Percentiles rank a stretch among this genome's conserved stretches.
Conservation (phyloP, 2,329 filamentous ascomycete genomes). For the Canariomyces notabilis region DNA sequence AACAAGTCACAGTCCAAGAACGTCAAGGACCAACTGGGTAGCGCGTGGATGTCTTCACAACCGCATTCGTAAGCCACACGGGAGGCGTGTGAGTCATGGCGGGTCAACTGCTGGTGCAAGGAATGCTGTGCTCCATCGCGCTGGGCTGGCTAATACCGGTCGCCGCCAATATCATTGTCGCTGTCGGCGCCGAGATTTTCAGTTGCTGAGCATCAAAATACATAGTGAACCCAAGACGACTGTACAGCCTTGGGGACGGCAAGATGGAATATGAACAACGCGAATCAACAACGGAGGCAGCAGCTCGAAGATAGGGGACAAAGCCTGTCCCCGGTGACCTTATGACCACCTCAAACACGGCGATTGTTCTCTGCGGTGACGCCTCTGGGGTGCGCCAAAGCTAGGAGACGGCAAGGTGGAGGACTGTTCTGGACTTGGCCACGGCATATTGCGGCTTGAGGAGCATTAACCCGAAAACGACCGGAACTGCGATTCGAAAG, state of each 20-base stretch:
- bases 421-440: slow-evolving; percentile 1
- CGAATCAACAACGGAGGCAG: neutral
- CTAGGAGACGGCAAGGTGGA: neutral
- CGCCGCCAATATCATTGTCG: neutral
- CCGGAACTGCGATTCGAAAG: neutral
- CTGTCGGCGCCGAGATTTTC: neutral
- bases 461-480: neutral
- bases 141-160: too few relatives aligned
- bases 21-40: neutral
- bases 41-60: neutral
- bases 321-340: neutral
- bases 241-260: slow-evolving; percentile 4
- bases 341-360: neutral
- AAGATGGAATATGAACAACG: neutral
- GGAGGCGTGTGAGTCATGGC: slow-evolving; percentile 5
- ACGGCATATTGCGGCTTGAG: slow-evolving; percentile 8
- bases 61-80: neutral
- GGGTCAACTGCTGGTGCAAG: neutral
- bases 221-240: neutral
- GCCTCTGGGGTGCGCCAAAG: slow-evolving; percentile 7
- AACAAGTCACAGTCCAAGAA: slow-evolving; percentile 4
- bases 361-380: neutral
- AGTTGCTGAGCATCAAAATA: too few relatives aligned
- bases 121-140: neutral
- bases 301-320: neutral